Evolutionary conservation across 805 yeast genomes (phyloP).

Genomic region (Debaryomyces tyrocola): DNA sequence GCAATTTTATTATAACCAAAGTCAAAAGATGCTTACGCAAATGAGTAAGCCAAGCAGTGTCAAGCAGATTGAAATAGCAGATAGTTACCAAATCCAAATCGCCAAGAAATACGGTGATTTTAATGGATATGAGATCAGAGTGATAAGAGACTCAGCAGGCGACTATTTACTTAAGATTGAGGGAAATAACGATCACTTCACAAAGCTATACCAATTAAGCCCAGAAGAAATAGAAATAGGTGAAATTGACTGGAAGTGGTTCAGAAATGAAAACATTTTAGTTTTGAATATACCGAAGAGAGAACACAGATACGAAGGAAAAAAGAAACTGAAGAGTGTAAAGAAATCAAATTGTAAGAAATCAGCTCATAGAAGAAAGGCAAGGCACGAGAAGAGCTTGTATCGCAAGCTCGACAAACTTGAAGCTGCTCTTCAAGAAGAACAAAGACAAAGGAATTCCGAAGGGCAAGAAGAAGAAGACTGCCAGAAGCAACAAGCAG

Average conservation of each 20-base stretch:
- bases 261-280: slow-evolving; percentile 27
- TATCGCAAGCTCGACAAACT: not conserved
- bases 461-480: not conserved
- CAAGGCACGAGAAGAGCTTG: not conserved
- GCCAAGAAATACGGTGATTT: slow-evolving; percentile 34
- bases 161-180: slow-evolving; percentile 18
- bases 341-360: not conserved
- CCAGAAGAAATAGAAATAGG: slow-evolving; percentile 24
- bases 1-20: not conserved
- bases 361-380: not conserved
- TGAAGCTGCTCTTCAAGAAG: not conserved
- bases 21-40: not conserved
- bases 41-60: slow-evolving; percentile 11
- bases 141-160: slow-evolving; percentile 15
- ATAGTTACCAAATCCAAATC: slow-evolving; percentile 35
- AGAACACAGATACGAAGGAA: slow-evolving; percentile 2
- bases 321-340: not conserved
- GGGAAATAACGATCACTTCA: slow-evolving; percentile 29
- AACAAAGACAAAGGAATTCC: not conserved
- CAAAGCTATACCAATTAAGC: slow-evolving; percentile 30
- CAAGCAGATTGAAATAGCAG: slow-evolving; percentile 35
- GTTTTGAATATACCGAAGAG: slow-evolving; percentile 38
- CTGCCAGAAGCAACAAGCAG: not conserved
- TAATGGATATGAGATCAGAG: slow-evolving; percentile 31
- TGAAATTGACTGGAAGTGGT: slow-evolving; percentile 36